Evolutionary conservation across 208 protist species (phyloP).

Genomic region (Borovskyia barvae): DNA sequence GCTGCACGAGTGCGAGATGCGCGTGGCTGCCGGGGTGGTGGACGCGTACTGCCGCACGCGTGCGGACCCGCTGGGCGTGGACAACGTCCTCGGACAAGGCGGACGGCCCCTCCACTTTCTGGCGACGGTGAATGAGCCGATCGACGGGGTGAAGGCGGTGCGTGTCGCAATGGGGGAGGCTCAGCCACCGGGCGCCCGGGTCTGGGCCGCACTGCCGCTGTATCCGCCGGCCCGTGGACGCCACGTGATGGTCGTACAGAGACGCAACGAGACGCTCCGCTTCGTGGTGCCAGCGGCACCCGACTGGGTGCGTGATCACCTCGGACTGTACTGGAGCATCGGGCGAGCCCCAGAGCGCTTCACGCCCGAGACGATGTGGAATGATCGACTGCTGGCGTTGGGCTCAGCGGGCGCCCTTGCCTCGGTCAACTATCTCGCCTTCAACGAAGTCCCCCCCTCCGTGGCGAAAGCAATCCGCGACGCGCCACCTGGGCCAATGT

Average conservation of each 20-base stretch:
- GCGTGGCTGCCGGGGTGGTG: neutral
- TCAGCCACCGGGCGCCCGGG: neutral
- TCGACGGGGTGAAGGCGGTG: too few relatives aligned
- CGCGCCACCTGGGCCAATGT: conserved; percentile 3
- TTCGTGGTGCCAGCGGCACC: neutral
- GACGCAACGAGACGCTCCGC: neutral
- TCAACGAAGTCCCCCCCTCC: neutral
- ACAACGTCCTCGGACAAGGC: neutral
- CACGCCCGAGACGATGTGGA: neutral
- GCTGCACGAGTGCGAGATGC: conserved; percentile 9
- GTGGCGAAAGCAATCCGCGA: conserved; percentile 11
- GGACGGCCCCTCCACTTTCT: too few relatives aligned
- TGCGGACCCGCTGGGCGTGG: neutral
- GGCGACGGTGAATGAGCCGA: neutral
- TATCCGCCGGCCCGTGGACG: neutral
- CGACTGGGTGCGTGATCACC: conserved; percentile 6
- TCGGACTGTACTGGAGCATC: neutral
- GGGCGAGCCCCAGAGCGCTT: neutral
- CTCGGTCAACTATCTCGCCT: neutral
- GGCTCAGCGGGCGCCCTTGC: conserved; percentile 4
- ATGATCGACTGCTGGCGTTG: neutral
- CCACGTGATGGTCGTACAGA: neutral
- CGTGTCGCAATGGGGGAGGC: neutral
- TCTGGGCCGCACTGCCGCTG: neutral
- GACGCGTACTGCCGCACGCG: neutral